These are phyloP conservation scores for Lathyrus oleraceus DNA, from an alignment of 306 rosid species.

Conservation along the genomic window DNA sequence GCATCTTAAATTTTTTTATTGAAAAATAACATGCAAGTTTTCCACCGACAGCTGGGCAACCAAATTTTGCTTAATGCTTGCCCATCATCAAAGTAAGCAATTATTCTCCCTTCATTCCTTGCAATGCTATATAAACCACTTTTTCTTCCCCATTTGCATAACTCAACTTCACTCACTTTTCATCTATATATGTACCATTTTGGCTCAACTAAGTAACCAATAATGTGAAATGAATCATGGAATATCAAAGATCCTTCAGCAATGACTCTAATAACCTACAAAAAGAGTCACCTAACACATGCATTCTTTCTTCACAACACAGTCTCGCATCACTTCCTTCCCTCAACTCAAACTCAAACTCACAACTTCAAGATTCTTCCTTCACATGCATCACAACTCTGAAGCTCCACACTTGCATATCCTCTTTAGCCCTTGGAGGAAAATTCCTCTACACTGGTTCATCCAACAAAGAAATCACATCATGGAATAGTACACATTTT, in stretches of 20 bases:
- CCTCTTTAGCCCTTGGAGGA: conserved; percentile 61
- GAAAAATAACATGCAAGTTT: background rate
- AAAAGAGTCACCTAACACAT: background rate
- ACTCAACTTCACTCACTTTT: background rate
- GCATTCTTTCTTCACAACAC: conserved; percentile 45
- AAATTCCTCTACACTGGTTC: conserved; percentile 73
- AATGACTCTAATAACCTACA: conserved; percentile 29
- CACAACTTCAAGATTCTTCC: conserved; percentile 23
- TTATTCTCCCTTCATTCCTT: background rate
- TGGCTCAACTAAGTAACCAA: background rate
- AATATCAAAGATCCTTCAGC: conserved; percentile 39
- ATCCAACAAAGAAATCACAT: conserved; percentile 68
- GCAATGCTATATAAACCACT: background rate
- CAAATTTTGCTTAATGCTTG: background rate
- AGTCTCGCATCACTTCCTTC: conserved; percentile 67
- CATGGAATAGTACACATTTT: conserved; percentile 47
- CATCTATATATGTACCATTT: background rate
- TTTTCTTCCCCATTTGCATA: conserved; percentile 4
- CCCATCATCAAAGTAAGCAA: too few species aligned
- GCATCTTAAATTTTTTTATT: background rate
- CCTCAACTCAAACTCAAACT: conserved; percentile 38
- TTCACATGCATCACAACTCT: conserved; percentile 50
- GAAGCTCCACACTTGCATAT: conserved; percentile 51
- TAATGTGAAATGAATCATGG: conserved; percentile 58
- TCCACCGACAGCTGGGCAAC: background rate